Conservation (phyloP, 1,284 basidiomycete genomes). For the Meripilus lineatus region DNA sequence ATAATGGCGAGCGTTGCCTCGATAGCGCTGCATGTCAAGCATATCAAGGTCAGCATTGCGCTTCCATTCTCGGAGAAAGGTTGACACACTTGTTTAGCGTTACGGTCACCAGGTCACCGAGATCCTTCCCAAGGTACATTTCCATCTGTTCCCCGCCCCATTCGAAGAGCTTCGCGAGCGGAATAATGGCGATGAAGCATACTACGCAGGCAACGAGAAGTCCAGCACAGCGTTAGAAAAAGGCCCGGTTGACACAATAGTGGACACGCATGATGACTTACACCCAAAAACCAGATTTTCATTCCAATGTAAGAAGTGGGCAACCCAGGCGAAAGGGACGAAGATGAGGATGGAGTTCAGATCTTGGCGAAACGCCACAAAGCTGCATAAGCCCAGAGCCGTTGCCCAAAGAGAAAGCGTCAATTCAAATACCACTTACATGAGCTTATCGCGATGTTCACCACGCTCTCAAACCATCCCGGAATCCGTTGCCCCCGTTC, state of each 20-base stretch:
- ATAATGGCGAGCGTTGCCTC: conserved; percentile 69
- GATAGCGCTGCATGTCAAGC: conserved; percentile 25
- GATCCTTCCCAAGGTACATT: conserved; percentile 48
- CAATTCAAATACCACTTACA: too few relatives aligned
- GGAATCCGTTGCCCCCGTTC: too few relatives aligned
- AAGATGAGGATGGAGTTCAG: conserved; percentile 54
- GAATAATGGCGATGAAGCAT: conserved; percentile 53
- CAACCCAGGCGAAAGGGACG: conserved; percentile 60
- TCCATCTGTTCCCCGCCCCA: conserved; percentile 61
- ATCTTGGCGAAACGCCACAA: too few relatives aligned
- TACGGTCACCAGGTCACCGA: conserved; percentile 54
- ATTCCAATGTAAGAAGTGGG: conserved; percentile 37
- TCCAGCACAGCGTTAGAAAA: too few relatives aligned
- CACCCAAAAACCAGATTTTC: conserved; percentile 16
- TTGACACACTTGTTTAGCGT: conserved; percentile 55
- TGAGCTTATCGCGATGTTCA: too few relatives aligned
- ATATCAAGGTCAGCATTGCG: conserved; percentile 1
- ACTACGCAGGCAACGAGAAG: conserved; percentile 28
- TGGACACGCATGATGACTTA: too few relatives aligned
- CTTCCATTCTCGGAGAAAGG: neutral
- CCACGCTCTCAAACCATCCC: too few relatives aligned
- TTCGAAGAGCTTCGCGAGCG: conserved; percentile 53
- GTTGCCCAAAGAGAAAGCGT: too few relatives aligned
- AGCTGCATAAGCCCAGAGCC: too few relatives aligned
- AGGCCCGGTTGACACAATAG: conserved; percentile 16